Conservation (phyloP, 148 eudicot genomes). For the Polygonum aviculare region DNA sequence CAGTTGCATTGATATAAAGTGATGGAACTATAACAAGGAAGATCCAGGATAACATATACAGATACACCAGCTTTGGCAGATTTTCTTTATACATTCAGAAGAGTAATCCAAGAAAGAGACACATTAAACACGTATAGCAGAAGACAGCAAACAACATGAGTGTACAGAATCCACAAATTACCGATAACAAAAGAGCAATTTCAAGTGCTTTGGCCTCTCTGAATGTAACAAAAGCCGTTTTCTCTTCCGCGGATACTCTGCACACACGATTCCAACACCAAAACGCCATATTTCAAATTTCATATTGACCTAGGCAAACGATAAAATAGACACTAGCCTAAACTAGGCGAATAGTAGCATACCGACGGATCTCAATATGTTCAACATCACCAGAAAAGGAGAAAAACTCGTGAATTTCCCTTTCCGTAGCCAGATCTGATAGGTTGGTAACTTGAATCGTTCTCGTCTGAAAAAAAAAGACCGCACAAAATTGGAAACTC, state of each 20-base stretch:
- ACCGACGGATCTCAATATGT: constrained; percentile 63
- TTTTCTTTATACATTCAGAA: not conserved
- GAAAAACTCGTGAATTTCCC: constrained; percentile 87
- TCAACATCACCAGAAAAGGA: constrained; percentile 90
- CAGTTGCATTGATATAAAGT: not conserved
- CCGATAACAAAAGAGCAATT: constrained; percentile 83
- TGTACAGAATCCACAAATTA: constrained; percentile 11
- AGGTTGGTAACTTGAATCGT: constrained; percentile 69
- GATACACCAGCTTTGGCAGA: not conserved
- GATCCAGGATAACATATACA: not conserved
- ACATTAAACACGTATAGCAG: not conserved
- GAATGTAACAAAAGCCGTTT: constrained; percentile 77
- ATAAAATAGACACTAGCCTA: not conserved
- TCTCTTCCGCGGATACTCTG: constrained; percentile 40
- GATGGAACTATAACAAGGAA: not conserved
- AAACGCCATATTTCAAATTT: not conserved
- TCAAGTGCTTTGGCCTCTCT: constrained; percentile 83
- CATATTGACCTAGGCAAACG: not conserved
- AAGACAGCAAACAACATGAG: not conserved
- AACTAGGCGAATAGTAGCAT: constrained; percentile 13
- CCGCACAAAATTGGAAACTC: not conserved
- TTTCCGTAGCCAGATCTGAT: constrained; percentile 91
- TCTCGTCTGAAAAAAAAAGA: constrained; percentile 34
- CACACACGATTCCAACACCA: constrained; percentile 9
- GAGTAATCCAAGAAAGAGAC: too few relatives aligned